phyloP scores from a whole-genome alignment of 768 basidiomycete genomes.

The Tricholoma hemisulphureum region DNA sequence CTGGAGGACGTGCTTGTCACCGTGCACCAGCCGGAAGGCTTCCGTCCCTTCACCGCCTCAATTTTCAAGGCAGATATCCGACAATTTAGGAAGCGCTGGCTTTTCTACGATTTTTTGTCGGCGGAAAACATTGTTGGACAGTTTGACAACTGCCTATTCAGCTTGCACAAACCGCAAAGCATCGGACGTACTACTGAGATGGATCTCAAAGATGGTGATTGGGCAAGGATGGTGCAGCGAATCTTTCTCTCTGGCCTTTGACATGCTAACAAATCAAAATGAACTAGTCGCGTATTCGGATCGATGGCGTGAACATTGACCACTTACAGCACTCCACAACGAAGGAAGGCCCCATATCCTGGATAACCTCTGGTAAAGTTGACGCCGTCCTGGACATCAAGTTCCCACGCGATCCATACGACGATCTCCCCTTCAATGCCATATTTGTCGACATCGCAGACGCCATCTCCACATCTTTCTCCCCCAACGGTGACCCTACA shows the following conservation, averaged over 20 bases:
- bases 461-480: constrained; percentile 70
- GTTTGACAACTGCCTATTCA: constrained; percentile 96
- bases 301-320: constrained; percentile 96
- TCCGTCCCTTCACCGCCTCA: constrained; percentile 88
- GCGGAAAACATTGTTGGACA: constrained; percentile 97
- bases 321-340: constrained; percentile 86
- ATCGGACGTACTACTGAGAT: constrained; percentile 88
- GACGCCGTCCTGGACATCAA: constrained; percentile 98
- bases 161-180: constrained; percentile 93
- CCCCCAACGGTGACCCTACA: constrained; percentile 35
- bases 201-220: constrained; percentile 78
- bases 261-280: constrained; percentile 1
- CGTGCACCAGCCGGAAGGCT: constrained; percentile 89
- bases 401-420: constrained; percentile 79
- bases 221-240: constrained; percentile 79
- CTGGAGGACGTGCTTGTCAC: constrained; percentile 93
- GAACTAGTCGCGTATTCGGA: constrained; percentile 84
- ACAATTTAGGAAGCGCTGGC: constrained; percentile 85
- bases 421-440: constrained; percentile 69
- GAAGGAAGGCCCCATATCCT: constrained; percentile 86
- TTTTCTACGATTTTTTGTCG: constrained; percentile 92
- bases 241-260: not conserved
- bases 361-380: constrained; percentile 96
- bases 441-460: constrained; percentile 90
- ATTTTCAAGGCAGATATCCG: constrained; percentile 92